These are phyloP conservation scores for Claviceps sp. DNA, from an alignment of 2,329 filamentous ascomycete genomes.

Conservation along the genomic window DNA sequence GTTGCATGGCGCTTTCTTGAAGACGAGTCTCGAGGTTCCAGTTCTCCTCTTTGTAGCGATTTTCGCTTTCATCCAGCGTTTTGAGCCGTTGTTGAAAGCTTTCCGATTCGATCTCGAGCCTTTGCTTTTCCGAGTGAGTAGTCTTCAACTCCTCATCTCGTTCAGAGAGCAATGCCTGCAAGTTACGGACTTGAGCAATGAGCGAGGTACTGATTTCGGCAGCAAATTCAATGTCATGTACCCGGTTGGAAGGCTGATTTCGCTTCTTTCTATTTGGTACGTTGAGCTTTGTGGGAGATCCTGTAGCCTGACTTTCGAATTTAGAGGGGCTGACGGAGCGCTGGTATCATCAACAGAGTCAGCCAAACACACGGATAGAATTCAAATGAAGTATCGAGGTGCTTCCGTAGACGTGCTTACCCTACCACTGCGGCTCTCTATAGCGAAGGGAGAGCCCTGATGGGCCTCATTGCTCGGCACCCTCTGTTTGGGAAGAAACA, in stretches of 20 bases:
- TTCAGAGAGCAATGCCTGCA: slow-evolving; percentile 74
- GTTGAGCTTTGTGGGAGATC: slow-evolving; percentile 78
- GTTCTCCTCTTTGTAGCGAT: slow-evolving; percentile 95
- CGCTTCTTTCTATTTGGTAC: slow-evolving; percentile 79
- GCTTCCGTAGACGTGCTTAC: slow-evolving; percentile 25
- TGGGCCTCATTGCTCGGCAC: slow-evolving; percentile 55
- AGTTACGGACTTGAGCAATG: slow-evolving; percentile 81
- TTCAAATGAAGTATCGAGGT: neutral
- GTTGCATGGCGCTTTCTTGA: slow-evolving; percentile 63
- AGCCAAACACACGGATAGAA: neutral
- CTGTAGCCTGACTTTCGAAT: slow-evolving; percentile 72
- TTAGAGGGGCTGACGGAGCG: slow-evolving; percentile 60
- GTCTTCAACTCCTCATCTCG: slow-evolving; percentile 76
- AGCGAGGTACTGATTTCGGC: slow-evolving; percentile 93
- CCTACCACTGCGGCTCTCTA: slow-evolving; percentile 37
- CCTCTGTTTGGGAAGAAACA: slow-evolving; percentile 75
- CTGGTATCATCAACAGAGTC: slow-evolving; percentile 23
- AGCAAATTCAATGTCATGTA: slow-evolving; percentile 96
- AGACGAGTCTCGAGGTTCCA: slow-evolving; percentile 92
- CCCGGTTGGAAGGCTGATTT: slow-evolving; percentile 76
- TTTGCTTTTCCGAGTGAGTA: slow-evolving; percentile 59
- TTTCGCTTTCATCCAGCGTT: slow-evolving; percentile 81
- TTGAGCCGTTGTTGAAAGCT: slow-evolving; percentile 68
- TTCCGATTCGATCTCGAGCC: slow-evolving; percentile 72
- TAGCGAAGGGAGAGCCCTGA: slow-evolving; percentile 37